These are phyloP conservation scores for Hypericum androsaemum DNA, from an alignment of 345 rosid species.

Conservation along the genomic window DNA sequence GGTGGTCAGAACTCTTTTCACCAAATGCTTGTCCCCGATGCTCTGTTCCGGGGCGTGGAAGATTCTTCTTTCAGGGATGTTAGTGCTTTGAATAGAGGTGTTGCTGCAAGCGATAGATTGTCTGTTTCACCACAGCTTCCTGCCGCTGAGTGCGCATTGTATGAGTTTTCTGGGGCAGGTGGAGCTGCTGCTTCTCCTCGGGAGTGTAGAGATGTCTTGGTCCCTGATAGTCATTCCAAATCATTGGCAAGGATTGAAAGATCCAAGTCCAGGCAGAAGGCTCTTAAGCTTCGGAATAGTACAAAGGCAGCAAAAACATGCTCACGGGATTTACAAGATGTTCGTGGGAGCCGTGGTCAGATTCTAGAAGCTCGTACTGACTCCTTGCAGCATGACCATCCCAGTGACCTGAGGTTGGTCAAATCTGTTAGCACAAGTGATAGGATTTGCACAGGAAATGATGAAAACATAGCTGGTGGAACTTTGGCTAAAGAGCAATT, in stretches of 20 bases:
- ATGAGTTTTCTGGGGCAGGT: constrained; percentile 29
- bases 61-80: constrained; percentile 14
- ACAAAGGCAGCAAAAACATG: constrained; percentile 33
- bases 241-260: constrained; percentile 60
- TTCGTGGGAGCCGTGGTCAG: constrained; percentile 17
- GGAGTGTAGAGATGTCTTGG: constrained; percentile 23
- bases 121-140: constrained; percentile 20
- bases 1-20: constrained; percentile 25
- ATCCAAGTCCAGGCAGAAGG: constrained; percentile 67
- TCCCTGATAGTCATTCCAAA: constrained; percentile 21
- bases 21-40: constrained; percentile 20
- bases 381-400: constrained; percentile 28
- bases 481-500: too few relatives aligned
- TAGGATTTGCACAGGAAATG: too few relatives aligned
- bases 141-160: constrained; percentile 17
- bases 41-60: constrained; percentile 22
- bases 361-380: constrained; percentile 27
- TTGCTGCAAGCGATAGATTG: constrained; percentile 23
- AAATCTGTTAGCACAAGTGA: too few relatives aligned
- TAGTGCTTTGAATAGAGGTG: constrained; percentile 16
- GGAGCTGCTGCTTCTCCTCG: constrained; percentile 31
- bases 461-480: too few relatives aligned
- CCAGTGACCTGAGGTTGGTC: constrained; percentile 19
- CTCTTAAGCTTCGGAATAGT: constrained; percentile 54
- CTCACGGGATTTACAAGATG: constrained; percentile 18